phyloP scores from a whole-genome alignment of 352 stramenopile species.

The Globisporangium nunn region DNA sequence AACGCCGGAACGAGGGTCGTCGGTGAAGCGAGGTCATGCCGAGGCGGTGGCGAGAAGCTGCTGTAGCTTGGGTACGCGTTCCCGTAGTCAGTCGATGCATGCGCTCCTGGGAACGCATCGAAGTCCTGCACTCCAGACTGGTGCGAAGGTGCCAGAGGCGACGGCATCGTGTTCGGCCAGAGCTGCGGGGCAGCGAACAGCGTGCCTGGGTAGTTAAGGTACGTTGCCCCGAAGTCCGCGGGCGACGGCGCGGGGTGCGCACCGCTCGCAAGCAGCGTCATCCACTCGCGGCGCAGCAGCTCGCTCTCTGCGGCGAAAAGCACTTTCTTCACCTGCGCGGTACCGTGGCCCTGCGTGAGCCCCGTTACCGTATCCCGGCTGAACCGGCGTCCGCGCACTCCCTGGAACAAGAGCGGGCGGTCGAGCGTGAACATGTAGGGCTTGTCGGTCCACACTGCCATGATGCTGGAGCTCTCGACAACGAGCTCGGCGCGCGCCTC shows the following conservation, averaged over 20 bases:
- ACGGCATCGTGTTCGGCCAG: background rate
- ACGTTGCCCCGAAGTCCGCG: background rate
- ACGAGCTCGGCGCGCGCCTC: constrained; percentile 19
- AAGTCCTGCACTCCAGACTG: background rate
- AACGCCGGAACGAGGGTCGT: constrained; percentile 9
- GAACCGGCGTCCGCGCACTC: constrained; percentile 26
- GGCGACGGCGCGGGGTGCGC: constrained; percentile 2
- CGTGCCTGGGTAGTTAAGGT: background rate
- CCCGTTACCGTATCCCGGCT: constrained; percentile 22
- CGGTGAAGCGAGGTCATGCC: constrained; percentile 6
- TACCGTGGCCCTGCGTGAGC: constrained; percentile 25
- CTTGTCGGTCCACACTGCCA: constrained; percentile 29
- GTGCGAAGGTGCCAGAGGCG: background rate
- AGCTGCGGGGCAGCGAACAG: background rate
- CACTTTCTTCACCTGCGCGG: constrained; percentile 26
- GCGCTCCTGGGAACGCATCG: background rate
- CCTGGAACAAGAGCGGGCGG: constrained; percentile 26
- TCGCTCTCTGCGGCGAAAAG: constrained; percentile 35
- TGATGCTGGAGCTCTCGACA: constrained; percentile 10
- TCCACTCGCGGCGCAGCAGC: constrained; percentile 21
- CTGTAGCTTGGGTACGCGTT: background rate
- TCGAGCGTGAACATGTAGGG: constrained; percentile 32
- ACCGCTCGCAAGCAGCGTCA: constrained; percentile 18
- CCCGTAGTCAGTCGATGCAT: background rate
- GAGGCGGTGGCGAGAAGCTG: constrained; percentile 6